Percentiles rank a stretch among this genome's conserved stretches.
phyloP scores from a whole-genome alignment of 352 stramenopile genomes.

The Elongisporangium anandrum region DNA sequence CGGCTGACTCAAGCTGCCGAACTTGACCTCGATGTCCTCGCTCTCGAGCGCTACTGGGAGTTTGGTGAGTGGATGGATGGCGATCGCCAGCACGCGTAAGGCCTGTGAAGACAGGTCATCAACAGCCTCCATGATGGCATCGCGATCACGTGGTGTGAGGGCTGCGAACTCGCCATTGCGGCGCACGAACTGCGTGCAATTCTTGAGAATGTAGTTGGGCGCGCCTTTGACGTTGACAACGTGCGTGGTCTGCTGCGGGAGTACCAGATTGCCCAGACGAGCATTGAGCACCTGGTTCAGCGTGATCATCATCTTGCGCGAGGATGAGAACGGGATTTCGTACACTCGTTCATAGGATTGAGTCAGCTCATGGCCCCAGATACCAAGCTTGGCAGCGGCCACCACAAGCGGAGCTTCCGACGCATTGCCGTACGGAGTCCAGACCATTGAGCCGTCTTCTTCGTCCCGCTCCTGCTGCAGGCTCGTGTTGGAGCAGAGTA shows the following conservation, averaged over 20 bases:
- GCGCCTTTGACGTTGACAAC: conserved; percentile 21
- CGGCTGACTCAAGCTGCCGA: conserved; percentile 17
- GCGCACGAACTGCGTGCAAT: conserved; percentile 11
- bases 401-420: conserved; percentile 39
- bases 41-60: conserved; percentile 27
- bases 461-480: conserved; percentile 16
- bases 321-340: conserved; percentile 91
- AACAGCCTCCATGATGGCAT: conserved; percentile 50
- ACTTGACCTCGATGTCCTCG: conserved; percentile 20
- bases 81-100: conserved; percentile 76
- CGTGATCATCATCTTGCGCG: conserved; percentile 88
- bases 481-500: conserved; percentile 45
- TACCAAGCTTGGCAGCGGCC: conserved; percentile 32
- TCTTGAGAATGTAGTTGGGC: conserved; percentile 21
- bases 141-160: conserved; percentile 34
- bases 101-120: conserved; percentile 70
- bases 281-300: conserved; percentile 18
- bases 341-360: conserved; percentile 45
- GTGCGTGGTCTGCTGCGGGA: conserved; percentile 4
- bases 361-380: conserved; percentile 20
- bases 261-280: conserved; percentile 5
- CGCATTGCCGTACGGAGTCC: conserved; percentile 30
- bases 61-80: conserved; percentile 30
- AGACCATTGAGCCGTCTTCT: conserved; percentile 7
- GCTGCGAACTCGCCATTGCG: conserved; percentile 12